phyloP scores from a whole-genome alignment of 306 rosid genomes.

The Casuarina glauca region DNA sequence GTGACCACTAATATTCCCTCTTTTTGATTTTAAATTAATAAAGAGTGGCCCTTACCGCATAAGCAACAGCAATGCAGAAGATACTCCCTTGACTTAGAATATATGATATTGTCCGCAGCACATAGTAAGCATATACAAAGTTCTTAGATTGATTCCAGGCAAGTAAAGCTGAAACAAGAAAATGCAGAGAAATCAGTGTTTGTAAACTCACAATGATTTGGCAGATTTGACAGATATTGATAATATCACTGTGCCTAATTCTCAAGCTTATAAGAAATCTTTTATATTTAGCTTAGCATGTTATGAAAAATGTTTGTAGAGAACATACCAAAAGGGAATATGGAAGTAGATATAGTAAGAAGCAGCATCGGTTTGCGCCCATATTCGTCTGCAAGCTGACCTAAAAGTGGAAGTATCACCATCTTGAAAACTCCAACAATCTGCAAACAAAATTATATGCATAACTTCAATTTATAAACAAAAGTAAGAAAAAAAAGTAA shows the following conservation, averaged over 20 bases:
- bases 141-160: constrained; percentile 50
- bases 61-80: constrained; percentile 65
- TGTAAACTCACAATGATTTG: background rate
- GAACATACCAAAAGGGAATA: constrained; percentile 64
- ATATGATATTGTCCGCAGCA: constrained; percentile 50
- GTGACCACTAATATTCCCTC: constrained; percentile 13
- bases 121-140: constrained; percentile 66
- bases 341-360: constrained; percentile 56
- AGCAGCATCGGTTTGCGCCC: constrained; percentile 83
- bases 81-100: constrained; percentile 70
- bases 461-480: background rate
- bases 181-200: background rate
- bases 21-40: constrained; percentile 14
- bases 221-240: background rate
- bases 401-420: constrained; percentile 69
- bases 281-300: background rate
- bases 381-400: constrained; percentile 82
- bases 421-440: constrained; percentile 29
- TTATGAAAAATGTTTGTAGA: background rate
- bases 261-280: background rate
- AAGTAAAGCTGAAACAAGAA: constrained; percentile 50
- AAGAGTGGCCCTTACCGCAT: constrained; percentile 47
- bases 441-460: constrained; percentile 16
- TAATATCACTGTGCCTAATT: background rate
- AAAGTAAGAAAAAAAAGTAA: no score